Base-by-base conservation (phyloP, 495 filamentous ascomycete genomes). In the Lasiosphaeria ovina region DNA sequence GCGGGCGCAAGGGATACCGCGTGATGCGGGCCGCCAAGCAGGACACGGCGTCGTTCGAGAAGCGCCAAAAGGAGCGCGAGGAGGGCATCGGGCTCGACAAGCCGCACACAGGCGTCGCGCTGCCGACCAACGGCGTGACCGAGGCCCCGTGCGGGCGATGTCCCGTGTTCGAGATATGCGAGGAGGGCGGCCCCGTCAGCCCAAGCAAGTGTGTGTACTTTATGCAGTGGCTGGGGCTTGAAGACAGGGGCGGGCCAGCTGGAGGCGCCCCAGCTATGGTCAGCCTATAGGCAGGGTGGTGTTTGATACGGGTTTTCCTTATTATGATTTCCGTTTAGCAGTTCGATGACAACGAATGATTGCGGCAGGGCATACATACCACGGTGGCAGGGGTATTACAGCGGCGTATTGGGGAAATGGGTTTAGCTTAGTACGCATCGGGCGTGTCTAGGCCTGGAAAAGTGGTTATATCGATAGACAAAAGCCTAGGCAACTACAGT, bases 131-230 rank as follows among this genome's bases (percentile, higher is more conserved):
- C 58, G 91, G 89, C 31, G 85, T 95, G 68, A 94, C 89, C 1
- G 91, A 97, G 65, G 86, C 87, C 3, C 94, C 94, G 7, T 98
- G 94, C 77, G 93, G 92, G 14, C 79, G 84, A 61, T 98, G 94
- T 71, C 94, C 95, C 0, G 94, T 97, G n/a, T 95, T 97, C 75
- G 85, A 89, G 44, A 78, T 97, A 17, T 98, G 94, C 73, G 88
- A 88, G 51, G 90, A 94, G 56, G 92, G 89, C 6, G 92, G 92
- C 1, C 88, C 89, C 8, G 90, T 98, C 38, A 94, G 87, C 69
- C 90, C 94, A 1, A 88, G 87, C 57, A 96, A 83, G 53, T 98
- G 94, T 71, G 89, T 91, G 47, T 98, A 98, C 67, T 97, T 95
- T 68, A 80, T 86, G 56, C 82, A 87, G 4, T 98, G 93, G 93